Evolutionary conservation across 2,329 filamentous ascomycete genomes (phyloP).

Genomic region (Penicillium sp.): DNA sequence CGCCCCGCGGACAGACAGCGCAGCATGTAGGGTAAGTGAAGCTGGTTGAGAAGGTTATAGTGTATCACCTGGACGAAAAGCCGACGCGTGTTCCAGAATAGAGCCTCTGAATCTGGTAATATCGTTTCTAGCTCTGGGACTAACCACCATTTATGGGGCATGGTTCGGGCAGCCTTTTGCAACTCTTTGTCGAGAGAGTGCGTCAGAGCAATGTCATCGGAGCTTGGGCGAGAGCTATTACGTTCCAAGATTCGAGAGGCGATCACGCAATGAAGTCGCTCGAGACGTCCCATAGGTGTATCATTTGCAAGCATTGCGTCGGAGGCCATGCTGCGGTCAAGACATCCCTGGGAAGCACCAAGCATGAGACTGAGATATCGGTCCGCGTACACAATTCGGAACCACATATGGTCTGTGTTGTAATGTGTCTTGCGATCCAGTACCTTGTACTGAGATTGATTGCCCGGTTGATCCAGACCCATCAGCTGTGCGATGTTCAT

Average conservation of each 20-base stretch:
- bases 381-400: slow-evolving; percentile 36
- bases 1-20: too few species aligned
- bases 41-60: slow-evolving; percentile 6
- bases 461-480: slow-evolving; percentile 40
- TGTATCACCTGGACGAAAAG: slow-evolving; percentile 1
- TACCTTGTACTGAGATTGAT: too few species aligned
- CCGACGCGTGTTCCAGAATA: not conserved
- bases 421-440: too few species aligned
- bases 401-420: too few species aligned
- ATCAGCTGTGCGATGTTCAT: slow-evolving; percentile 41
- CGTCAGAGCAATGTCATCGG: not conserved
- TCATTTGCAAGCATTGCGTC: slow-evolving; percentile 44
- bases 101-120: not conserved
- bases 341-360: slow-evolving; percentile 34
- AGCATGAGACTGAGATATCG: slow-evolving; percentile 39
- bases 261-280: slow-evolving; percentile 43
- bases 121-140: not conserved
- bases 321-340: slow-evolving; percentile 37
- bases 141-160: slow-evolving; percentile 4
- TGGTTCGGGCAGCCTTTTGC: not conserved
- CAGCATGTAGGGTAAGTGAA: slow-evolving; percentile 4
- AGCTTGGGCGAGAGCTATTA: slow-evolving; percentile 27
- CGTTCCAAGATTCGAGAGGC: slow-evolving; percentile 47
- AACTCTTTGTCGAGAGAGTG: not conserved
- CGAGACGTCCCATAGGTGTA: slow-evolving; percentile 39